These are phyloP conservation scores for Gamarada debralockiae DNA, from an alignment of 495 filamentous ascomycete genomes.

Conservation along the genomic window DNA sequence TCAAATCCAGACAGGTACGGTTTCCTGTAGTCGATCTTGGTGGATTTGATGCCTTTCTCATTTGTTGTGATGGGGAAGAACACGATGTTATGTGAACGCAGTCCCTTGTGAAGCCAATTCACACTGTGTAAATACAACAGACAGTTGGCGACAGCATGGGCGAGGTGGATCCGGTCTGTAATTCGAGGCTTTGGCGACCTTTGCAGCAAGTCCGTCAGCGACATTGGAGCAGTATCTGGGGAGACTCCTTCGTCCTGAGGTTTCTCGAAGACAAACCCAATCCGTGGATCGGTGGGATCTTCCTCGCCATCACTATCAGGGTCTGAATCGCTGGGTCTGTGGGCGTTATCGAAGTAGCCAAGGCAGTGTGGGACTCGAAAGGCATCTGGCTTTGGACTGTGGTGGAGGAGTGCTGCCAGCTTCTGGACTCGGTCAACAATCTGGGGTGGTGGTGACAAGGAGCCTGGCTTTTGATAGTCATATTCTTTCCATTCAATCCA, in stretches of 20 bases:
- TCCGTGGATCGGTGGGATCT: constrained; percentile 24
- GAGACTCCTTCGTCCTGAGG: constrained; percentile 9
- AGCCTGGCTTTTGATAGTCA: constrained; percentile 28
- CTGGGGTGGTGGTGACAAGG: constrained; percentile 27
- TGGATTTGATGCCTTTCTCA: constrained; percentile 4
- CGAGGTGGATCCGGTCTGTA: constrained; percentile 12
- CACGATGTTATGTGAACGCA: constrained; percentile 48
- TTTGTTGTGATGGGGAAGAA: constrained; percentile 33
- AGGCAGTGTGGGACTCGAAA: constrained; percentile 42
- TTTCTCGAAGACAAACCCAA: constrained; percentile 21
- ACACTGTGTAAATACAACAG: constrained; percentile 41
- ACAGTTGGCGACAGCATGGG: constrained; percentile 16
- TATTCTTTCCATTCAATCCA: constrained; percentile 48
- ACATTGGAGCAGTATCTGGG: constrained; percentile 11
- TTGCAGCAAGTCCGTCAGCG: constrained; percentile 10
- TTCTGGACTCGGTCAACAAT: constrained; percentile 35
- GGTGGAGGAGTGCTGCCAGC: constrained; percentile 36
- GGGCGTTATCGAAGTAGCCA: constrained; percentile 37
- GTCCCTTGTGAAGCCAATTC: constrained; percentile 56
- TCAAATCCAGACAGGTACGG: constrained; percentile 53
- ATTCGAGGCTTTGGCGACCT: constrained; percentile 11
- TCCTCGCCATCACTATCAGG: constrained; percentile 9
- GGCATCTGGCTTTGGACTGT: constrained; percentile 36
- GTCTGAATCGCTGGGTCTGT: neutral
- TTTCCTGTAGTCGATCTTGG: constrained; percentile 19